These are phyloP conservation scores for Wickerhamiella kurtzmanii DNA, from an alignment of 805 yeast species.

Conservation along the genomic window DNA sequence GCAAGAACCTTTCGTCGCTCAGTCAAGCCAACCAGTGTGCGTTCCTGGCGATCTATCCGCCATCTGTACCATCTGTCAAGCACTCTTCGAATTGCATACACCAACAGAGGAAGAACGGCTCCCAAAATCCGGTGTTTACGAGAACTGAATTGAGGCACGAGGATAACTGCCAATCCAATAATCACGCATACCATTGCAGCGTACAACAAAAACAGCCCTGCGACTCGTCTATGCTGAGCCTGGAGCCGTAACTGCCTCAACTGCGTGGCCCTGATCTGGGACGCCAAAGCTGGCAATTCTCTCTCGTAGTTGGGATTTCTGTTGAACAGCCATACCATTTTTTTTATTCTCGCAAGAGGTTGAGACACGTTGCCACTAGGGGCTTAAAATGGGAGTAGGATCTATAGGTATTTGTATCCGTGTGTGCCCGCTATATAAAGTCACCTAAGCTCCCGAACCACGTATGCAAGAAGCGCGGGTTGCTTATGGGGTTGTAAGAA, in stretches of 20 bases:
- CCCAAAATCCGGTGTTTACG: background rate
- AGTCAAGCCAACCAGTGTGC: constrained; percentile 26
- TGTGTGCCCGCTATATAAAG: no score
- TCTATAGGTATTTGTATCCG: no score
- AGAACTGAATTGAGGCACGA: background rate
- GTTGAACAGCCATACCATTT: constrained; percentile 6
- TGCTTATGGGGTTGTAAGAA: no score
- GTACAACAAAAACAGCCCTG: constrained; percentile 23
- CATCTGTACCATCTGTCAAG: constrained; percentile 16
- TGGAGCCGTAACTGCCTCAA: constrained; percentile 10
- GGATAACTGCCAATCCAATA: background rate
- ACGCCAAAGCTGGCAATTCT: constrained; percentile 23
- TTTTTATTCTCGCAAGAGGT: no score
- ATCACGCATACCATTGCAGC: constrained; percentile 19
- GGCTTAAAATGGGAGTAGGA: no score
- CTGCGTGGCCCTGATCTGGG: constrained; percentile 16
- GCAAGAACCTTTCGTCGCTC: constrained; percentile 40
- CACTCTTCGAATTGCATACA: constrained; percentile 10
- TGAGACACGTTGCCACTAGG: no score
- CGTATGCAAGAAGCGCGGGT: no score
- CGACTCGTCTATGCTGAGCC: constrained; percentile 20
- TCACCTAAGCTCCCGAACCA: no score
- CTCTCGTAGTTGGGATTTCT: constrained; percentile 23
- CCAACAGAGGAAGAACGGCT: constrained; percentile 11
- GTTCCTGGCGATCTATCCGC: constrained; percentile 18